These are phyloP conservation scores for Aaosphaeria arxii DNA, from an alignment of 2,329 filamentous ascomycete genomes.

Conservation along the genomic window DNA sequence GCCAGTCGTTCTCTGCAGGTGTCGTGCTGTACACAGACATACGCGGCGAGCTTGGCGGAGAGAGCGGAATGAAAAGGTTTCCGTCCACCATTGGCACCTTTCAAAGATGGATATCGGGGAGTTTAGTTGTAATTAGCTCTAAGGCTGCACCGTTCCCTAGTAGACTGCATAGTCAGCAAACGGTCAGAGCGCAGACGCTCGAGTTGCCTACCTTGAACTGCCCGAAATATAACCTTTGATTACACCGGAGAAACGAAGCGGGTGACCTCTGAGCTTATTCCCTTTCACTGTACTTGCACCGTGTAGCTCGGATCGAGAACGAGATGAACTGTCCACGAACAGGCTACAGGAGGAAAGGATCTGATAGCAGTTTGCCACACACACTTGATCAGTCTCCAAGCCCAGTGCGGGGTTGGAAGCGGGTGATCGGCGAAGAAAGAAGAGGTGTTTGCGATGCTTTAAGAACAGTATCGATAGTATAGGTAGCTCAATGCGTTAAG, in stretches of 20 bases:
- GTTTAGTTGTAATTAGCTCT: constrained; percentile 15
- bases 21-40: constrained; percentile 48
- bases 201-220: constrained; percentile 16
- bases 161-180: constrained; percentile 19
- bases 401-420: constrained; percentile 29
- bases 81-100: constrained; percentile 44
- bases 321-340: constrained; percentile 14
- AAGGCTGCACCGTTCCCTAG: constrained; percentile 21
- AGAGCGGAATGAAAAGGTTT: constrained; percentile 46
- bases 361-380: constrained; percentile 19
- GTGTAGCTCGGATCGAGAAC: constrained; percentile 5
- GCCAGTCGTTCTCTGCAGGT: constrained; percentile 44
- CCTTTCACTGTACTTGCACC: not conserved
- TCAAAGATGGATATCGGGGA: constrained; percentile 13
- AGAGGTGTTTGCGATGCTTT: constrained; percentile 21
- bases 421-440: constrained; percentile 27
- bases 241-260: constrained; percentile 6
- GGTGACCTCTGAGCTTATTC: not conserved
- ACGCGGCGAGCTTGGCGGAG: constrained; percentile 50
- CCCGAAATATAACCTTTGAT: constrained; percentile 7
- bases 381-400: constrained; percentile 24
- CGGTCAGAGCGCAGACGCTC: not conserved
- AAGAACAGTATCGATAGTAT: constrained; percentile 15
- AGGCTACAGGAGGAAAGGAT: constrained; percentile 19
- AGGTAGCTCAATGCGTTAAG: constrained; percentile 18